Percentiles rank a stretch among this genome's conserved stretches.
These are phyloP conservation scores for Trichoderma pleuroti DNA, from an alignment of 2,329 filamentous ascomycete genomes.

Conservation along the genomic window DNA sequence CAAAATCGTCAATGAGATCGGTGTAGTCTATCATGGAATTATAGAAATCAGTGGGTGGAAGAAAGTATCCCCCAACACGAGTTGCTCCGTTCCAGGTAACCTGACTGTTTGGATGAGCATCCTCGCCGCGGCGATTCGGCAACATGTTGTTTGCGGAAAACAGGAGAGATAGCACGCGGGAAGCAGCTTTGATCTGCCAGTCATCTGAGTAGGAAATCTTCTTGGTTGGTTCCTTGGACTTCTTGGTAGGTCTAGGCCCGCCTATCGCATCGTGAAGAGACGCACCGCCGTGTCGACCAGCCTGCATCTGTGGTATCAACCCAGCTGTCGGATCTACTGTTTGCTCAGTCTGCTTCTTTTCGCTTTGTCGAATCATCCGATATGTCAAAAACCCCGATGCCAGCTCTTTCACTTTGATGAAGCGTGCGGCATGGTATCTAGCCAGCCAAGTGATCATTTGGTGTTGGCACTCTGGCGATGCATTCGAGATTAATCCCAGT, in stretches of 20 bases:
- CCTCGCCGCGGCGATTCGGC: slow-evolving; percentile 35
- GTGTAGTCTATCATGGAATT: slow-evolving; percentile 80
- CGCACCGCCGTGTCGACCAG: slow-evolving; percentile 62
- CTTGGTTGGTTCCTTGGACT: slow-evolving; percentile 52
- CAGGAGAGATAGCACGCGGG: slow-evolving; percentile 73
- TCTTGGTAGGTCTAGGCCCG: slow-evolving; percentile 48
- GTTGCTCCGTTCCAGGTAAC: slow-evolving; percentile 22
- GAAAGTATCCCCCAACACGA: slow-evolving; percentile 55
- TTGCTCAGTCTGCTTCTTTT: slow-evolving; percentile 58
- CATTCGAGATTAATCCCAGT: slow-evolving; percentile 73
- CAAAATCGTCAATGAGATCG: slow-evolving; percentile 83
- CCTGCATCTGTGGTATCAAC: slow-evolving; percentile 69
- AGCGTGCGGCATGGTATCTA: slow-evolving; percentile 62
- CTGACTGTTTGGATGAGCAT: slow-evolving; percentile 17
- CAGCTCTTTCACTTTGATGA: slow-evolving; percentile 72
- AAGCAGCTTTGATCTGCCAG: slow-evolving; percentile 83
- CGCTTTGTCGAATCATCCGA: slow-evolving; percentile 67
- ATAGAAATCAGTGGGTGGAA: slow-evolving; percentile 84
- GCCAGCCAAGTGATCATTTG: slow-evolving; percentile 77
- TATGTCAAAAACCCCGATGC: slow-evolving; percentile 77
- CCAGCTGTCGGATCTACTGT: slow-evolving; percentile 58
- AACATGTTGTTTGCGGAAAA: slow-evolving; percentile 73
- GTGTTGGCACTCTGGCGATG: slow-evolving; percentile 71
- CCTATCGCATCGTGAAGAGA: slow-evolving; percentile 76
- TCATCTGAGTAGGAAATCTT: slow-evolving; percentile 70